phyloP scores from a whole-genome alignment of 2,329 filamentous ascomycete species.

The Juglanconis oblonga region DNA sequence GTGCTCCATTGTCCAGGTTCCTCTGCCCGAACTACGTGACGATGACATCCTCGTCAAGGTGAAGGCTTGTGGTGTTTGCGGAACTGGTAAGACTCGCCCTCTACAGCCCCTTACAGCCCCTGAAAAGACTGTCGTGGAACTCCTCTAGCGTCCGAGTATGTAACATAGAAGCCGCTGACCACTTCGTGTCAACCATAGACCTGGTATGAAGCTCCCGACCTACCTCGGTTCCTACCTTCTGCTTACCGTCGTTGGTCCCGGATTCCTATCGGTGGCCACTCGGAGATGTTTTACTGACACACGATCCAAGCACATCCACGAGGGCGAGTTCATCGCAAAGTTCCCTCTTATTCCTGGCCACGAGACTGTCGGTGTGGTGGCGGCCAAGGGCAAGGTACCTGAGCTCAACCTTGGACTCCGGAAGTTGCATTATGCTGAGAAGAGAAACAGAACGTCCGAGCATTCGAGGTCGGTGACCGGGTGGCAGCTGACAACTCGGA shows the following conservation, averaged over 20 bases:
- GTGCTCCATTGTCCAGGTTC: slow-evolving; percentile 56
- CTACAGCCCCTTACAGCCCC: background rate
- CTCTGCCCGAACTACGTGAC: slow-evolving; percentile 57
- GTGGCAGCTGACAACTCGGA: slow-evolving; percentile 65
- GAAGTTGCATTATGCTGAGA: background rate
- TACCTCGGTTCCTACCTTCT: background rate
- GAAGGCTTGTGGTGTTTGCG: slow-evolving; percentile 64
- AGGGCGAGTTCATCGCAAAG: slow-evolving; percentile 63
- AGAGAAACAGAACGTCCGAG: slow-evolving; percentile 47
- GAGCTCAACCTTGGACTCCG: background rate
- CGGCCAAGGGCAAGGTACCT: slow-evolving; percentile 43
- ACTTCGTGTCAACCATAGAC: slow-evolving; percentile 29
- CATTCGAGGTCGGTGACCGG: slow-evolving; percentile 59
- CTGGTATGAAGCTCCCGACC: slow-evolving; percentile 28
- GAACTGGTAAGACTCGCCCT: slow-evolving; percentile 43
- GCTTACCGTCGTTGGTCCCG: too few relatives aligned
- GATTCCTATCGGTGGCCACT: background rate
- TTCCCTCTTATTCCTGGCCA: slow-evolving; percentile 68
- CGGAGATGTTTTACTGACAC: background rate
- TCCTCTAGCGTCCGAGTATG: background rate
- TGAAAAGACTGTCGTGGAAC: background rate
- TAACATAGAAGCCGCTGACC: background rate
- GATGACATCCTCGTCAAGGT: slow-evolving; percentile 64
- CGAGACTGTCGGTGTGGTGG: slow-evolving; percentile 65
- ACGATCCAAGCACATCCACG: slow-evolving; percentile 53